phyloP scores from a whole-genome alignment of 257 asterid species.

The Nicotiana benthamiana region DNA sequence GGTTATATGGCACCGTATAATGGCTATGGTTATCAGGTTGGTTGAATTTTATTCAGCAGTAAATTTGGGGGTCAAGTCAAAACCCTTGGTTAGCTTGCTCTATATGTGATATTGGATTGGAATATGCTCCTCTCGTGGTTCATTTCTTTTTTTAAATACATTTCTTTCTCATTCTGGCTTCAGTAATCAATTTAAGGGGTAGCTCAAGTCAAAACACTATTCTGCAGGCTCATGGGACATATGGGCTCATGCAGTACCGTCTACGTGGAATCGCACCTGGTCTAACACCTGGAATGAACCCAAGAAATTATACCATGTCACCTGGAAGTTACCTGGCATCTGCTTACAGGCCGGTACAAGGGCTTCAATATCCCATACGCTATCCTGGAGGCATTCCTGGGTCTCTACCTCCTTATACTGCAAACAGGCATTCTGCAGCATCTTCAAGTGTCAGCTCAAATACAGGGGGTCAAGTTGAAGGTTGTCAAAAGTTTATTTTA shows the following conservation, averaged over 20 bases:
- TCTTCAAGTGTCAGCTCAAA: constrained; percentile 67
- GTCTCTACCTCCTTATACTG: constrained; percentile 45
- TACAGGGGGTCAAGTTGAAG: constrained; percentile 76
- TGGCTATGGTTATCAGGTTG: constrained; percentile 94
- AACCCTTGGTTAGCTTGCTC: neutral
- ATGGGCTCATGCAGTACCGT: constrained; percentile 79
- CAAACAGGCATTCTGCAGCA: constrained; percentile 62
- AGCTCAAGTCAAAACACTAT: constrained; percentile 24
- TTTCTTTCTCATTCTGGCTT: constrained; percentile 12
- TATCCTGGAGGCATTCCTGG: constrained; percentile 60
- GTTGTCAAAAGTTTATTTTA: constrained; percentile 26
- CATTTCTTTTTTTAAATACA: constrained; percentile 9
- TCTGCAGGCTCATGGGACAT: constrained; percentile 72
- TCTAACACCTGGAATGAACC: constrained; percentile 55
- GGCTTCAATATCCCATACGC: constrained; percentile 60
- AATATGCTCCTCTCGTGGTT: neutral
- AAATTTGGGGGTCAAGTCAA: neutral
- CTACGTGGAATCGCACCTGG: constrained; percentile 51
- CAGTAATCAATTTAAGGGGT: constrained; percentile 15
- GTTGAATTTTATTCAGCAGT: constrained; percentile 12
- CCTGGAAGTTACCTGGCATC: constrained; percentile 58
- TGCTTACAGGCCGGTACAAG: constrained; percentile 46
- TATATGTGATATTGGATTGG: neutral
- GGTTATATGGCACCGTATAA: constrained; percentile 76
- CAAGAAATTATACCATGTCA: constrained; percentile 51